Evolutionary conservation across 805 yeast species (phyloP), one percentile per base, ranked within the genome.

Genomic region (Yamadazyma olivae): DNA sequence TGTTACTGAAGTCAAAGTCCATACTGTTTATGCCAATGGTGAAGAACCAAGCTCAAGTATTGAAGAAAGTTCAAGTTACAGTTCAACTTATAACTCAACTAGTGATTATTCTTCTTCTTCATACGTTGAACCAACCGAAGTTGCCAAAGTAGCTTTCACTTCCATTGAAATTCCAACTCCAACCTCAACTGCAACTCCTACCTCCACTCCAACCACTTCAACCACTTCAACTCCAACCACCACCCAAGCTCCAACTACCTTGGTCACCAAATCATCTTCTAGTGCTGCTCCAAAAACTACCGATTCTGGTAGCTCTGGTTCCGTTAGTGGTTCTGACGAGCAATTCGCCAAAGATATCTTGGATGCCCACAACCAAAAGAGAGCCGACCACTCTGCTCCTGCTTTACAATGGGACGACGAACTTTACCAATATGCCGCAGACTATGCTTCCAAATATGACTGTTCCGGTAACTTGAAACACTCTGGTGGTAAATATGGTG

Each of bases 341-440:
- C 34, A 42, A 21, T 74, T 75, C 44, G 71, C 71, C 9, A 40
- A 49, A 33, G 53, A 58, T 22, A 75, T 83, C 44, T 67, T 85
- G 41, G 64, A 61, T 38, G 77, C 71, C 44, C 91, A 83, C 65
- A 84, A 84, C 60, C 44, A 54, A 22, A 70, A 71, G 49, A 70
- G 90, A 57, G 61, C 72, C 3, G 46, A 52, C 15, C 88, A 81
- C 57, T 54, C 64, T 25, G 83, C 74, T 10, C 61, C 64, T 3
- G 60, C 59, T 5, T 55, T 86, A 36, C 32, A 56, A 1, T 86
- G 95, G 95, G 70, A 71, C 41, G 48, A 58, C 6, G 61, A 60
- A 0, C 56, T 81, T 14, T 79, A 77, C 32, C 39, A 52, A 5
- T 73, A 72, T 47, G 91, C 95, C 48, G 68, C 53, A 49, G 62